Base-by-base conservation (phyloP, 2,329 filamentous ascomycete genomes). In the Neofusicoccum umdonicola region DNA sequence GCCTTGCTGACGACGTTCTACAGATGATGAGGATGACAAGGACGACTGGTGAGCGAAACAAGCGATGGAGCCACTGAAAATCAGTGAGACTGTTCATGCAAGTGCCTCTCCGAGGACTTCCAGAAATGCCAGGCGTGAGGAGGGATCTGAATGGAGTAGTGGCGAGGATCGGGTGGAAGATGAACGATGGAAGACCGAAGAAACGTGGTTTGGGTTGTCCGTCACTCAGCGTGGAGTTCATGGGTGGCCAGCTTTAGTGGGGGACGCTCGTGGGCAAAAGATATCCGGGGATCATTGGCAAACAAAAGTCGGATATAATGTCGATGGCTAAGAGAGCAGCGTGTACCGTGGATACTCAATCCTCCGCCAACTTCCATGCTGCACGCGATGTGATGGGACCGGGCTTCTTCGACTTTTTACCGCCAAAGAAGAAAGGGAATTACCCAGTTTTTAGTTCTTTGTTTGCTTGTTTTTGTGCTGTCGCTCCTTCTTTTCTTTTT, bases 11-110 rank as follows among this genome's bases (percentile, higher is more conserved):
- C 66, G 8, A 2, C 17, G 11, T 3, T 31, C 22, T 67, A 39
- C 69, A 93, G 90, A 93, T 80, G 90, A 93, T 70, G 90, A 93
- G 77, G 81, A 83, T 70, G 88, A 92, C 69, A 39, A 39, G 37
- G 90, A 93, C 74, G 90, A 93, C 70, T 92, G 90, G 89, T 86
- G 61, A 63, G 42, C 41, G 41, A 8, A 19, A 41, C 0, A 41
- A 41, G 41, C 6, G 3, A 2, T 17, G 12, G 13, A 17, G 41
- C 41, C 4, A 4, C 15, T 1, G 6, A 13, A 44, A 44, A 17
- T 44, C 15, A 15, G 6, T 8, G 6, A 44, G 6, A 7, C n/a
- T 44, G 7, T 19, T 44, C 7, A 15, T 44, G 12, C 41, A 44
- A n/a, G 15, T 17, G 13, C 41, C 41, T 19, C 41, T 39, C 37